These are phyloP conservation scores for Xylaria sp. DNA, from an alignment of 2,329 filamentous ascomycete species.

Conservation along the genomic window DNA sequence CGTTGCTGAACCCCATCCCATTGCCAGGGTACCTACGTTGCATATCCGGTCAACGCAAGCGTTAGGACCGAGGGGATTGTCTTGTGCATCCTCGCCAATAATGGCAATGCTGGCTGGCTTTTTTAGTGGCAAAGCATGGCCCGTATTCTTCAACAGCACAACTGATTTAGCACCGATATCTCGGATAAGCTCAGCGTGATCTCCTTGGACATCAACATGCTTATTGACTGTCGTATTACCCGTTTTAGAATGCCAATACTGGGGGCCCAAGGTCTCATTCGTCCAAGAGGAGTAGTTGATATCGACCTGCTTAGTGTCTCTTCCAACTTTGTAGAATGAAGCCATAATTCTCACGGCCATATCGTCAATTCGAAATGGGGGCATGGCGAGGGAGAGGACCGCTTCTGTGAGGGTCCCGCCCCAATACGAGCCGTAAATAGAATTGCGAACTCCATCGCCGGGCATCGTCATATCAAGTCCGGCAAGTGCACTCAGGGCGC, in stretches of 20 bases:
- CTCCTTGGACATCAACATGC: constrained; percentile 78
- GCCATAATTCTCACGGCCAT: constrained; percentile 86
- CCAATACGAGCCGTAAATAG: constrained; percentile 46
- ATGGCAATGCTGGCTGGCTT: constrained; percentile 78
- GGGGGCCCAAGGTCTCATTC: constrained; percentile 74
- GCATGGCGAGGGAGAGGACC: constrained; percentile 34
- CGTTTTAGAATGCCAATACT: constrained; percentile 70
- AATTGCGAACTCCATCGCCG: constrained; percentile 44
- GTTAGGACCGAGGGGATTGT: constrained; percentile 80
- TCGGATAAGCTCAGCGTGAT: constrained; percentile 78
- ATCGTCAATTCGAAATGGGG: constrained; percentile 64
- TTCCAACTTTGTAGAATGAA: constrained; percentile 72
- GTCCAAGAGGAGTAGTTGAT: constrained; percentile 94
- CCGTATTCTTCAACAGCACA: constrained; percentile 81
- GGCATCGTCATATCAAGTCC: constrained; percentile 60
- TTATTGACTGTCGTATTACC: constrained; percentile 76
- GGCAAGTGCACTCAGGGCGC: constrained; percentile 52
- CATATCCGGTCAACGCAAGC: constrained; percentile 76
- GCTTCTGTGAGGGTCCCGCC: constrained; percentile 43
- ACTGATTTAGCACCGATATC: constrained; percentile 82
- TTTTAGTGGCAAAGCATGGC: constrained; percentile 51
- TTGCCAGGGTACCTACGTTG: constrained; percentile 69
- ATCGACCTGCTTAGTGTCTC: constrained; percentile 57
- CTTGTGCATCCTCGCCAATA: constrained; percentile 84
- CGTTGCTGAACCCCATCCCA: constrained; percentile 82